These are phyloP conservation scores for Coemansia sp. DNA, from an alignment of 192 early-diverging fungal genomes.

Conservation along the genomic window DNA sequence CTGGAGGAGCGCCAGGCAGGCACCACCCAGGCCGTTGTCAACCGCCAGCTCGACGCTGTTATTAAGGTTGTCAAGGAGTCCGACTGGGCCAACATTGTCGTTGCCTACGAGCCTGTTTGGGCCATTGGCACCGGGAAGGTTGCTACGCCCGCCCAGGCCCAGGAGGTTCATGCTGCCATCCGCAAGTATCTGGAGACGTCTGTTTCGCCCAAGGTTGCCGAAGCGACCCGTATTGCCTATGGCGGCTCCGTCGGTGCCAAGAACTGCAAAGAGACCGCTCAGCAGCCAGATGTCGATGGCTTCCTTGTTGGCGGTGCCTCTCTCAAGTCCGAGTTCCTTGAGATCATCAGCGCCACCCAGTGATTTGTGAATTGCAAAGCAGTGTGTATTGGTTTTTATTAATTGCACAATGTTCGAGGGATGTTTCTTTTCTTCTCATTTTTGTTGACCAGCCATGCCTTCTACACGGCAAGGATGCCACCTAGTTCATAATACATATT, in stretches of 20 bases:
- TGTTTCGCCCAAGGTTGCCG: constrained; percentile 83
- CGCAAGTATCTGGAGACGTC: constrained; percentile 83
- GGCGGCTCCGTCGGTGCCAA: constrained; percentile 93
- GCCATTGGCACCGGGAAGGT: constrained; percentile 99
- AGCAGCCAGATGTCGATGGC: constrained; percentile 93
- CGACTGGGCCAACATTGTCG: constrained; percentile 92
- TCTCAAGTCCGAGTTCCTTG: constrained; percentile 87
- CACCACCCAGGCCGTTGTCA: constrained; percentile 82
- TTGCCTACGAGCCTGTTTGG: constrained; percentile 99
- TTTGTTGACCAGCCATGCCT: too few relatives aligned
- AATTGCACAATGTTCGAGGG: too few relatives aligned
- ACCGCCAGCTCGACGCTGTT: constrained; percentile 88
- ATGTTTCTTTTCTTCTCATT: constrained; percentile 4
- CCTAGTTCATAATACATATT: too few relatives aligned
- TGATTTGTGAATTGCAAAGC: not conserved
- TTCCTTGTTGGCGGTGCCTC: constrained; percentile 99
- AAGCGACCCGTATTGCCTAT: constrained; percentile 90
- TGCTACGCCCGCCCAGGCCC: constrained; percentile 91
- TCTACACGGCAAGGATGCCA: not conserved
- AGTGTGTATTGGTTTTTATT: too few relatives aligned
- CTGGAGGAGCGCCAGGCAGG: constrained; percentile 90
- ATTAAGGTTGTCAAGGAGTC: constrained; percentile 62
- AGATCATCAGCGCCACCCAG: constrained; percentile 60
- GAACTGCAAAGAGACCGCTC: constrained; percentile 78
- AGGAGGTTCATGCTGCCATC: constrained; percentile 91